These are phyloP conservation scores for Tagetes erecta DNA, from an alignment of 129 eudicot genomes.

Conservation along the genomic window DNA sequence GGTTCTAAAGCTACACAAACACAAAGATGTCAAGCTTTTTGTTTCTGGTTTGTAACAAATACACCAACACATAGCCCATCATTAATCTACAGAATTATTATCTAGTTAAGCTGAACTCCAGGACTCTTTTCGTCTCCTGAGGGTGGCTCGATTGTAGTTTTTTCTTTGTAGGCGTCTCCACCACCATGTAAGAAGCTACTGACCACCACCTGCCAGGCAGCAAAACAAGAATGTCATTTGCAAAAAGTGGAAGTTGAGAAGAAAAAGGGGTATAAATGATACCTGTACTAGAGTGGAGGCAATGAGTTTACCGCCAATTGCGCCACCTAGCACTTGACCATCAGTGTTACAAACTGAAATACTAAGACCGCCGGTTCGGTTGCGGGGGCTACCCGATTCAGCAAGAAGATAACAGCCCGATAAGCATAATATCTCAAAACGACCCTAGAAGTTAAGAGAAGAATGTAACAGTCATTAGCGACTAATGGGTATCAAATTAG, in stretches of 20 bases:
- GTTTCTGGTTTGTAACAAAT: slow-evolving; percentile 36
- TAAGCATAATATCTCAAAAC: slow-evolving; percentile 83
- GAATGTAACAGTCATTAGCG: neutral
- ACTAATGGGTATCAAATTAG: neutral
- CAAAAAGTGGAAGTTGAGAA: neutral
- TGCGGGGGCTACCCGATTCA: slow-evolving; percentile 72
- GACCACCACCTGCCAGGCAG: slow-evolving; percentile 59
- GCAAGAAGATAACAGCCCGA: slow-evolving; percentile 90
- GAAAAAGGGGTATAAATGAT: neutral
- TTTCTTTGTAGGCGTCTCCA: slow-evolving; percentile 48
- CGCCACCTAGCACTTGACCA: slow-evolving; percentile 92
- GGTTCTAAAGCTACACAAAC: slow-evolving; percentile 33
- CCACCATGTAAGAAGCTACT: slow-evolving; percentile 83
- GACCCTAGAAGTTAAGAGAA: slow-evolving; percentile 55
- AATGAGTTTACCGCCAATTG: slow-evolving; percentile 75
- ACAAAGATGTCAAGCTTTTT: slow-evolving; percentile 17
- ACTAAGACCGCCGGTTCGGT: slow-evolving; percentile 87
- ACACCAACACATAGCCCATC: slow-evolving; percentile 42
- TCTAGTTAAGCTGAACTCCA: slow-evolving; percentile 43
- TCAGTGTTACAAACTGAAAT: slow-evolving; percentile 79
- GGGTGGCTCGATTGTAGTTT: slow-evolving; percentile 45
- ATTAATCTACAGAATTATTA: slow-evolving; percentile 18
- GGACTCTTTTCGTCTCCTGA: slow-evolving; percentile 46
- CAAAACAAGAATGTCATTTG: slow-evolving; percentile 6
- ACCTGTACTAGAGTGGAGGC: slow-evolving; percentile 96